A percentile compares a stretch with the other conserved stretches of the same genome.
These are phyloP conservation scores for Zoysia pacifica DNA, from an alignment of 176 grass and related monocot genomes.

Conservation along the genomic window DNA sequence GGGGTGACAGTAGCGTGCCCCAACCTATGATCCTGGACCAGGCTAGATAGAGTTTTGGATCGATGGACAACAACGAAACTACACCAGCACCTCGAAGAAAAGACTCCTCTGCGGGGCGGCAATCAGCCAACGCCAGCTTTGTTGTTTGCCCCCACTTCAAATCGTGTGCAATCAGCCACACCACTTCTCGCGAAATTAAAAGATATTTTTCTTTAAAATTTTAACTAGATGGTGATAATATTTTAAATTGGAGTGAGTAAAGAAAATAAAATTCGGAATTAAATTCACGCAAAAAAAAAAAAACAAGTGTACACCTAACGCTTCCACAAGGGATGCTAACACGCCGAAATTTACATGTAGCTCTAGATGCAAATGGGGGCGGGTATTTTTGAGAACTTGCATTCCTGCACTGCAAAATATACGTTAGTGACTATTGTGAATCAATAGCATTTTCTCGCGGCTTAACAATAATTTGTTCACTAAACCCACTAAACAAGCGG, in stretches of 20 bases:
- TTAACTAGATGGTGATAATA: no score
- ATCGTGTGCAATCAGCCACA: no score
- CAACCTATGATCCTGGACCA: slow-evolving; percentile 21
- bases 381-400: no score
- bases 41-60: neutral
- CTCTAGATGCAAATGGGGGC: no score
- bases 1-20: neutral
- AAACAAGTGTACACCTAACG: neutral
- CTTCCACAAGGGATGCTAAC: neutral
- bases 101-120: neutral
- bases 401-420: no score
- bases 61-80: neutral
- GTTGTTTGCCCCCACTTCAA: no score
- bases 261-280: neutral
- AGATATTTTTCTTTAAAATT: neutral
- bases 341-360: neutral
- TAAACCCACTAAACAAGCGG: no score
- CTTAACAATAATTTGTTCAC: no score
- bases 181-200: neutral
- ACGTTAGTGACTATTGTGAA: no score
- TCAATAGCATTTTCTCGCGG: no score
- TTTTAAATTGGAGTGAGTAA: neutral
- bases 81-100: neutral
- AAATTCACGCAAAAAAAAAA: neutral
- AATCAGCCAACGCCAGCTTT: neutral